Percentiles rank a stretch among this genome's conserved stretches.
Evolutionary conservation across 495 filamentous ascomycete species (phyloP).

Genomic region (Parachaetomium inaequale): DNA sequence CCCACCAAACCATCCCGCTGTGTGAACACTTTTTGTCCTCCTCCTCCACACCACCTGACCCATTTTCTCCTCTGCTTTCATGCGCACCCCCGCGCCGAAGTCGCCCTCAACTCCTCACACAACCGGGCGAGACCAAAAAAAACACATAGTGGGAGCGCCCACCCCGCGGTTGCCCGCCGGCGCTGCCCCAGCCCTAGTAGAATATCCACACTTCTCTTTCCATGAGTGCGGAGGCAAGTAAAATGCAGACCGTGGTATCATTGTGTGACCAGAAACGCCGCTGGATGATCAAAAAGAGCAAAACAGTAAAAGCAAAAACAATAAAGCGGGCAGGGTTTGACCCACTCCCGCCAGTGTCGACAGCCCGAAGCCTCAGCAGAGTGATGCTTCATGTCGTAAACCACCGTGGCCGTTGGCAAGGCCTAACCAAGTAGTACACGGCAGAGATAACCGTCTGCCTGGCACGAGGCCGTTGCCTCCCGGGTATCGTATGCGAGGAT

Average conservation of each 20-base stretch:
- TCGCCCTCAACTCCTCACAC: neutral
- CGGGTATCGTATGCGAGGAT: slow-evolving; percentile 30
- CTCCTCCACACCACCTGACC: neutral
- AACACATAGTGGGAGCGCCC: neutral
- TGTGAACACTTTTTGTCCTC: slow-evolving; percentile 1
- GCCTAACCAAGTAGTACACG: slow-evolving; percentile 43
- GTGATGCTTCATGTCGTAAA: slow-evolving; percentile 45
- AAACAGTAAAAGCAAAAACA: neutral
- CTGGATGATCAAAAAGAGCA: slow-evolving; percentile 17
- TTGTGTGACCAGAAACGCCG: slow-evolving; percentile 23
- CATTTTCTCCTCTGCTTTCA: neutral
- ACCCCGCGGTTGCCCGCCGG: slow-evolving; percentile 9
- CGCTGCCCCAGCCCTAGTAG: neutral
- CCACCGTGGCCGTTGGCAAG: slow-evolving; percentile 23
- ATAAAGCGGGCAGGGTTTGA: neutral
- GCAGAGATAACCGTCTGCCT: slow-evolving; percentile 35
- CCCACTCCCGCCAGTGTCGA: neutral
- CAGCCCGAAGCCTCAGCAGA: slow-evolving; percentile 36
- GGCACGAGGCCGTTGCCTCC: slow-evolving; percentile 23
- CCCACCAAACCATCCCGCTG: neutral
- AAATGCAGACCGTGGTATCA: slow-evolving; percentile 32
- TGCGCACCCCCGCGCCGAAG: neutral
- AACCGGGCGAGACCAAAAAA: neutral
- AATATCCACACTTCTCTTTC: slow-evolving; percentile 5
- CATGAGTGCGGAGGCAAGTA: neutral